Percentiles rank a stretch among this genome's conserved stretches.
phyloP scores from a whole-genome alignment of 805 yeast genomes.

The Sugiyamaella smithiae region DNA sequence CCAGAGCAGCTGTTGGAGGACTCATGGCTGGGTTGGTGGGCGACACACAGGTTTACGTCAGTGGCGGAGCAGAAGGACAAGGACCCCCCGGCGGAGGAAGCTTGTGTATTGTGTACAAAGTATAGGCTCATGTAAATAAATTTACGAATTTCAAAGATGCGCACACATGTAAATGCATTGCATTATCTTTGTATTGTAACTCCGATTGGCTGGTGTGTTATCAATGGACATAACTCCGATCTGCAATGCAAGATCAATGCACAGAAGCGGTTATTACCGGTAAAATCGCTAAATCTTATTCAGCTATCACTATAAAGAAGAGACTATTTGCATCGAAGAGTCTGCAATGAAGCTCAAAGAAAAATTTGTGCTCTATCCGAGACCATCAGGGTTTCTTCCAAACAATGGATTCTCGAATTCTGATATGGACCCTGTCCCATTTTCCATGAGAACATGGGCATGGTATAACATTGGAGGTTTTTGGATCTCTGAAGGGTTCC shows the following conservation, averaged over 20 bases:
- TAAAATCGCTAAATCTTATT: too few relatives aligned
- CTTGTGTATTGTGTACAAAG: not conserved
- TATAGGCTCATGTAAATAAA: too few relatives aligned
- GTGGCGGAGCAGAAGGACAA: not conserved
- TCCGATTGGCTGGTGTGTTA: too few relatives aligned
- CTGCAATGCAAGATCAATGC: too few relatives aligned
- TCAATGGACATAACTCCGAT: too few relatives aligned
- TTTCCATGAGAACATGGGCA: slow-evolving; percentile 17
- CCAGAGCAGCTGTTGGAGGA: not conserved
- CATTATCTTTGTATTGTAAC: too few relatives aligned
- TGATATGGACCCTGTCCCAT: slow-evolving; percentile 18
- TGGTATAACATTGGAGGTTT: slow-evolving; percentile 20
- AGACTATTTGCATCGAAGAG: too few relatives aligned
- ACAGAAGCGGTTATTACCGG: too few relatives aligned
- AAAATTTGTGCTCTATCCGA: not conserved
- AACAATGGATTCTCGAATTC: slow-evolving; percentile 11
- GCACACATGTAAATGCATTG: too few relatives aligned
- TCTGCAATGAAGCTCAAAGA: not conserved
- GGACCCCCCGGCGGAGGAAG: not conserved
- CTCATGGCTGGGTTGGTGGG: not conserved
- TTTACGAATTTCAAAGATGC: too few relatives aligned
- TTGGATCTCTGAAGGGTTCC: slow-evolving; percentile 18
- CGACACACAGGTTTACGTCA: not conserved
- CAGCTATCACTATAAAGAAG: too few relatives aligned
- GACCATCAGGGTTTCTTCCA: not conserved